phyloP scores from a whole-genome alignment of 1,139 yeast species.

The Saccharomyces hybrid region DNA sequence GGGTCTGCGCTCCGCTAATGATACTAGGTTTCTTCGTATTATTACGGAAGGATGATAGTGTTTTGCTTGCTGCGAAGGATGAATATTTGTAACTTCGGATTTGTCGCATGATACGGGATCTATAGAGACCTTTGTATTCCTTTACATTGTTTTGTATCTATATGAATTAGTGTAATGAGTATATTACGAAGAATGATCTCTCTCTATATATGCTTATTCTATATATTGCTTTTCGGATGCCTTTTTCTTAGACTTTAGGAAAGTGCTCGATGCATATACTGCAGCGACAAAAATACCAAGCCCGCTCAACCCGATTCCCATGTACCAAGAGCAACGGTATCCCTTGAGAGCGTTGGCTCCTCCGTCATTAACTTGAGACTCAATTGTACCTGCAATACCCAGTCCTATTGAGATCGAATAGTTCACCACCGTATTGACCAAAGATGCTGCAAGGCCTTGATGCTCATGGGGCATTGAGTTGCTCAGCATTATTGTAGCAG shows the following conservation, averaged over 20 bases:
- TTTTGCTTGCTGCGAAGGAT: neutral
- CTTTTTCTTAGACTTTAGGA: neutral
- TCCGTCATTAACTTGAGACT: slow-evolving; percentile 30
- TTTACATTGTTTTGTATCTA: neutral
- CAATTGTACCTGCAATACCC: slow-evolving; percentile 61
- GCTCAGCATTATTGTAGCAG: slow-evolving; percentile 48
- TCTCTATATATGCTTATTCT: neutral
- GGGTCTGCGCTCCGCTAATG: neutral
- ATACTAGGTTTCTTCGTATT: neutral
- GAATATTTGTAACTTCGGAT: neutral
- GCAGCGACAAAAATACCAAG: neutral
- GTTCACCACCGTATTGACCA: slow-evolving; percentile 54
- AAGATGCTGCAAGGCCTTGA: slow-evolving; percentile 62
- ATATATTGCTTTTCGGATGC: neutral
- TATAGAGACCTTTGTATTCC: neutral
- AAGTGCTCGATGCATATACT: neutral
- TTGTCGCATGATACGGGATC: neutral
- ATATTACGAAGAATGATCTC: no score
- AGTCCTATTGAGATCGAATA: slow-evolving; percentile 58
- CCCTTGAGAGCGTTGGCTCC: neutral
- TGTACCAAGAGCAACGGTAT: neutral
- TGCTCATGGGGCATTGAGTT: slow-evolving; percentile 44
- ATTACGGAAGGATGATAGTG: neutral
- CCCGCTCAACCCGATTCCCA: neutral
- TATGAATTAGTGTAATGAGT: neutral